Conservation (phyloP, 768 basidiomycete genomes). For the Kwoniella pini region DNA sequence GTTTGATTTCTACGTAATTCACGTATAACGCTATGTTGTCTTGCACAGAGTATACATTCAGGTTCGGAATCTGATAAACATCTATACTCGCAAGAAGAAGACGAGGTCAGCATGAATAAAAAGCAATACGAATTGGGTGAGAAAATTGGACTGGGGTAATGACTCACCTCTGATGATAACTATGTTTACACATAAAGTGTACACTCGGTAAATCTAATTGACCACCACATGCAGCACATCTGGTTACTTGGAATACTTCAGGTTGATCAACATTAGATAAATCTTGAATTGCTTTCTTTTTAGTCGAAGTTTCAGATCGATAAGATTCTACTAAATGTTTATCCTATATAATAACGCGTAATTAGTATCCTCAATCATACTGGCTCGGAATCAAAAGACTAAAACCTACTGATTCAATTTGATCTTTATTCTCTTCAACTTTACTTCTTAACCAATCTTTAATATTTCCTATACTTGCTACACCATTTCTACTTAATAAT, state of each 20-base stretch:
- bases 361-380: too few species aligned
- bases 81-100: conserved; percentile 60
- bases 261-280: conserved; percentile 76
- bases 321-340: conserved; percentile 84
- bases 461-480: conserved; percentile 86
- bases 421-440: conserved; percentile 70
- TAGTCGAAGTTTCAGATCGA: conserved; percentile 75
- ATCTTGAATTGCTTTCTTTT: conserved; percentile 76
- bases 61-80: conserved; percentile 86
- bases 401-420: conserved; percentile 77
- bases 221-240: conserved; percentile 84
- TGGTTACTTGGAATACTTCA: conserved; percentile 87
- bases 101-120: too few species aligned
- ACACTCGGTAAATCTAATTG: conserved; percentile 89
- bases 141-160: too few species aligned
- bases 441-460: conserved; percentile 85
- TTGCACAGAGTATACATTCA: conserved; percentile 85
- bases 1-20: conserved; percentile 88
- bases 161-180: conserved; percentile 87
- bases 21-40: conserved; percentile 81
- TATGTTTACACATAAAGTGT: conserved; percentile 98
- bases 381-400: too few species aligned
- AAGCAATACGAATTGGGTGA: too few species aligned
- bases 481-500: conserved; percentile 80
- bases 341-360: conserved; percentile 61